Evolutionary conservation across 1,284 basidiomycete species (phyloP), one percentile per base, ranked within the genome.

Genomic region (Volvariella surrecta): DNA sequence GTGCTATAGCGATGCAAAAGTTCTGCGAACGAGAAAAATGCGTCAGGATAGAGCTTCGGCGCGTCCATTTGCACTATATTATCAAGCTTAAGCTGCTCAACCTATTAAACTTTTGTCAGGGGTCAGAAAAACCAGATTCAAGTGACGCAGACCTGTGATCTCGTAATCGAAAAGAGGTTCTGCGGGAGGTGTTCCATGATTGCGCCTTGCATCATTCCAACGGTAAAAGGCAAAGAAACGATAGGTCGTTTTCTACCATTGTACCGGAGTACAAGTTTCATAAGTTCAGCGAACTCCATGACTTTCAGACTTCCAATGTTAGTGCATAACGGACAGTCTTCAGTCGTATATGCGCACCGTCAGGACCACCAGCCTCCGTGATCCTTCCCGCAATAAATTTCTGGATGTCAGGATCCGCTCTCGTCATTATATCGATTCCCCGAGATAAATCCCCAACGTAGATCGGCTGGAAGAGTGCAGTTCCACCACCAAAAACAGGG

Each of bases 401-500:
- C 24, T 65, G 56, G 0, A 73, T 60, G n/a, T 63, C 58, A 8
- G 56, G 44, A 45, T 73, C 62, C 16, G 67, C 58, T 44, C 77
- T 64, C 3, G 73, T 68, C 40, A 79, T 66, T 11, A 81, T 66
- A 53, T 82, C 80, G 3, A 85, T 69, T 2, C 72, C 67, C 19
- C 66, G 61, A 3, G 76, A 79, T 20, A 87, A 53, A 54, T 87
- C 82, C 1, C 71, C 77, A 1, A 75, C 80, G 53, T 76, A 85
- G 6, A 86, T 76, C 15, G 82, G 80, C 48, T 85, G 83, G 54
- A 86, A 85, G n/a, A 59, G 64, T 2, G 79, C 65, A 3, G 51
- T 59, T 2, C 84, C 83, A n/a, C 78, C 79, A 2, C 73, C 79
- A 53, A 84, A 86, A 9, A 84, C 79, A 6, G 82, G 82, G 22